Evolutionary conservation across 2,329 filamentous ascomycete species (phyloP).

Genomic region (Pestalotiopsis sp.): DNA sequence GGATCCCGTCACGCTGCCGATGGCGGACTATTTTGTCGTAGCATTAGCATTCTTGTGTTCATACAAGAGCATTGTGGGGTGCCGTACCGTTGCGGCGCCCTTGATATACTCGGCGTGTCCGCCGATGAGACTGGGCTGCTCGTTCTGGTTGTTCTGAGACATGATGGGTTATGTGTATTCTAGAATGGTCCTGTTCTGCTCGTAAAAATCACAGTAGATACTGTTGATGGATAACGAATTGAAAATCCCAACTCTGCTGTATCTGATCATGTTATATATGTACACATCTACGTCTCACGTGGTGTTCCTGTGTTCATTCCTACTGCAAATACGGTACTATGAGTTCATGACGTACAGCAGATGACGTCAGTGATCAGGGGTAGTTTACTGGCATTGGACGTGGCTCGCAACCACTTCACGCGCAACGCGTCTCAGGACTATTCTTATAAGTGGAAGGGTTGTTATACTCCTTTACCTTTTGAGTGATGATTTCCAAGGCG

Average conservation of each 20-base stretch:
- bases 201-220: background rate
- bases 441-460: background rate
- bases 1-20: conserved; percentile 65
- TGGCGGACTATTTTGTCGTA: conserved; percentile 47
- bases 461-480: background rate
- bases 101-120: conserved; percentile 71
- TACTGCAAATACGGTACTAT: background rate
- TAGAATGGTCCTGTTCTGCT: background rate
- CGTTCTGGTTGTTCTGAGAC: conserved; percentile 32
- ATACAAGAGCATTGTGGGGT: background rate
- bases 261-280: background rate
- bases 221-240: background rate
- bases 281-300: background rate
- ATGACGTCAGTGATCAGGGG: conserved; percentile 6
- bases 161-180: conserved; percentile 24
- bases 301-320: background rate
- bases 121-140: conserved; percentile 61
- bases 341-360: background rate
- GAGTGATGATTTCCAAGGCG: background rate
- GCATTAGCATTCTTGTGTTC: background rate
- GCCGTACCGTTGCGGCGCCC: conserved; percentile 63
- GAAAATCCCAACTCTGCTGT: background rate
- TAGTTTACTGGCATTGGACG: background rate
- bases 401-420: background rate
- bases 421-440: background rate